Evolutionary conservation across 176 grass and related monocot species (phyloP), one percentile per base, ranked within the genome.

Genomic region (Zoysia pacifica): DNA sequence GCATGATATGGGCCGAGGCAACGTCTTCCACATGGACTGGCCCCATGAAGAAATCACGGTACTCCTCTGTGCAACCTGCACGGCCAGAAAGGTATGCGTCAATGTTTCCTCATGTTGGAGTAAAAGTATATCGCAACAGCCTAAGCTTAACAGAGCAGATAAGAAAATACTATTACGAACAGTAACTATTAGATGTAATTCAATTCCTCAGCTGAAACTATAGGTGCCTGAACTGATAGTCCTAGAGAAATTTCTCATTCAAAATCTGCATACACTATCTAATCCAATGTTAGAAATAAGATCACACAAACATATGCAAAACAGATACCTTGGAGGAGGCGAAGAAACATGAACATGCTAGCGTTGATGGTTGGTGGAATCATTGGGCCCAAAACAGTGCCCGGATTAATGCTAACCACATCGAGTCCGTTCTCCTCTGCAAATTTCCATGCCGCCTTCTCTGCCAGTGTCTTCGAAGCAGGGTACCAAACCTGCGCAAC

Each of bases 371-470:
- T 55, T 14, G 96, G 90, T 11, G 83, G 92, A 65, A 94, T 98
- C 42, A 98, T 86, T 3, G 79, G 88, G 13, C 96, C 96, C 82
- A 91, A 11, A 5, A 94, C 92, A 1, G 96, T 86, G 15, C 96
- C 92, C 1, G 96, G 96, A 67, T 93, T 99, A 62, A 95, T 15
- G 36, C 81, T 86, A 45, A 94, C 92, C 41, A 95, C 84, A 82
- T 99, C 92, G 18, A 95, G 44, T 1, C 81, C 73, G 9, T 94
- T 95, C 86, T 93, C 92, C 76, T 95, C 86, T 48, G 96, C 92
- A 56, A 98, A 98, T 73, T 89, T 87, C 88, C 96, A 98, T 72
- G 92, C 90, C 0, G 84, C 96, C 75, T 95, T 91, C 90, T 98
- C 96, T 38, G 92, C 96, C 63, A 99, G 38, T 14, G 96, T 74